Base-by-base conservation (phyloP, 1,284 basidiomycete genomes). In the Pisolithus thermaeus region DNA sequence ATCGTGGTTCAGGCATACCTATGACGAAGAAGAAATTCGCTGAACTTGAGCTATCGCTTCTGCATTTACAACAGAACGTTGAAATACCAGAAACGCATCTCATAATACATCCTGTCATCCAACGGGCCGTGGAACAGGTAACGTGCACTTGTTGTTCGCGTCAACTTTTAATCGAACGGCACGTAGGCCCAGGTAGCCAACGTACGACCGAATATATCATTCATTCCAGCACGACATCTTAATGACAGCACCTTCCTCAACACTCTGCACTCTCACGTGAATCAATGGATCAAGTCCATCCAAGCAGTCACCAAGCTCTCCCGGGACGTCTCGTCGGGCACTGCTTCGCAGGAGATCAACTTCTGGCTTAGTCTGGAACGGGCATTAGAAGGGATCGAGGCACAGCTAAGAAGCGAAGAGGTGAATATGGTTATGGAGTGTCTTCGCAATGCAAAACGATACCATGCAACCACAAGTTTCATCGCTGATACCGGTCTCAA, bases 21-120 rank as follows among this genome's bases (percentile, higher is more conserved):
- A 92, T 97, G 77, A 95, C 96, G 32, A 98, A 97, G 80, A 96
- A 96, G 78, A 98, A 97, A 72, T 98, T 99, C 65, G 95, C 96
- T 16, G 96, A 99, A 66, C 83, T 99, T 52, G 96, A 99, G 69
- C 75, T 98, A n/a, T 96, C 92, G 5, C 76, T 99, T 7, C 75
- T 98, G 6, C 97, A 99, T 65, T 78, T 99, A 3, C 97, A 99
- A 67, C 96, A 99, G 71, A 98, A 98, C 64, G 95, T 98, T 58
- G 96, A 98, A 73, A 98, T 99, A 45, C 97, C 97, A 0, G 93
- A 98, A 68, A 97, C 94, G 14, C 87, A 93, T 57, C 84, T 99
- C 20, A 78, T 89, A 54, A 90, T 98, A 42, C 95, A 99, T 64
- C 93, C 94, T 18, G 79, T 83, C 56, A 91, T 99, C 53, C 84